Conservation (phyloP, 2,329 filamentous ascomycete species). For the Colletotrichum camelliae region DNA sequence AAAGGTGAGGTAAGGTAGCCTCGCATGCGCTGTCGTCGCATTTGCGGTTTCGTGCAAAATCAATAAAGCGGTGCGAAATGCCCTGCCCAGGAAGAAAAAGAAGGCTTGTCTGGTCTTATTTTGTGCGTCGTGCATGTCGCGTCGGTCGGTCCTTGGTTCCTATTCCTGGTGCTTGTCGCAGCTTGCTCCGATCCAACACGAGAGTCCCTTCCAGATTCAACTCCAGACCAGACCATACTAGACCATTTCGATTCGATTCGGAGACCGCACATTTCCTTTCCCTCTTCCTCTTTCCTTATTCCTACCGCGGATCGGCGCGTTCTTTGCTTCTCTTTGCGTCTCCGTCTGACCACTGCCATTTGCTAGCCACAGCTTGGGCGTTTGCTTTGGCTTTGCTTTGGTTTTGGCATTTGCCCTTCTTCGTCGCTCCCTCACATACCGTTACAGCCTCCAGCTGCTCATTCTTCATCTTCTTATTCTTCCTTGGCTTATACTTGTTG, state of each 20-base stretch:
- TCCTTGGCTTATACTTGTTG: not conserved
- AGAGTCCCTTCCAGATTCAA: not conserved
- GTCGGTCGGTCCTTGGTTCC: not conserved
- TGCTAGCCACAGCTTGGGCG: not conserved
- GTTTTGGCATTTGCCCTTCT: constrained; percentile 1
- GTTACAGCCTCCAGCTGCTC: not conserved
- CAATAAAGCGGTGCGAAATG: not conserved
- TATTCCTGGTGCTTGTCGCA: not conserved
- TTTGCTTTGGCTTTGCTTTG: not conserved
- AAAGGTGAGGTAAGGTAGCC: constrained; percentile 23
- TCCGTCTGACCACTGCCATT: not conserved
- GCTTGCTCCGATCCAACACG: not conserved
- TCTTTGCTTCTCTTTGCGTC: constrained; percentile 7
- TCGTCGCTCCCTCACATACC: constrained; percentile 5
- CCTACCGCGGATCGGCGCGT: not conserved
- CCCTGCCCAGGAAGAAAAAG: not conserved
- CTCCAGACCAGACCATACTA: not conserved
- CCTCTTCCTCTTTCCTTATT: not conserved
- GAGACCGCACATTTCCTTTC: not conserved
- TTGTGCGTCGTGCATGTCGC: not conserved
- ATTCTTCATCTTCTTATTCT: not conserved
- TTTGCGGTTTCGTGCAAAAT: not conserved
- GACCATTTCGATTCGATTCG: not conserved
- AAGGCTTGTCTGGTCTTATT: not conserved
- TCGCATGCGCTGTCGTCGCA: not conserved